Evolutionary conservation across 2,329 filamentous ascomycete species (phyloP).

Genomic region (Incumbomyces delicatus): DNA sequence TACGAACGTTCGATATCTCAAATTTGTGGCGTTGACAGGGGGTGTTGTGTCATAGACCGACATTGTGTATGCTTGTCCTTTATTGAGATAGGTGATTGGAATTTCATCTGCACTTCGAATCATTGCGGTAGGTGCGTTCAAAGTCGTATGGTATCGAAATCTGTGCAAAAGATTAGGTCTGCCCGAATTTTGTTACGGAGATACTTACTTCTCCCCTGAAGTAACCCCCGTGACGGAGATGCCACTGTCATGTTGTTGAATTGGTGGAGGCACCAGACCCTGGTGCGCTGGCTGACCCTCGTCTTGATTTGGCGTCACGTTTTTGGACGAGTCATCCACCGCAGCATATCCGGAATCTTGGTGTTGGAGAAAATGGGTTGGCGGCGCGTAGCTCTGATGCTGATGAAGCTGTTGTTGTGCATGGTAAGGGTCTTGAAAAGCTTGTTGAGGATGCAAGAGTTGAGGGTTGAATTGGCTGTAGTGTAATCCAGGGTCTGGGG

Average conservation of each 20-base stretch:
- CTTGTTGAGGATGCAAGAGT: constrained; percentile 26
- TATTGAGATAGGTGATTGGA: constrained; percentile 95
- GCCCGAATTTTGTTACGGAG: constrained; percentile 3
- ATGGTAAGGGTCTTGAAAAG: constrained; percentile 11
- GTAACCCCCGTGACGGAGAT: constrained; percentile 22
- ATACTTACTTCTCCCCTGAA: constrained; percentile 44
- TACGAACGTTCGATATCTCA: constrained; percentile 79
- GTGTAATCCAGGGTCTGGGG: constrained; percentile 50
- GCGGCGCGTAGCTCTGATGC: constrained; percentile 20
- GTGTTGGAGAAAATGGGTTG: constrained; percentile 61
- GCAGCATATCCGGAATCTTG: constrained; percentile 71
- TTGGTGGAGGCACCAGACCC: constrained; percentile 25
- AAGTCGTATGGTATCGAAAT: constrained; percentile 79
- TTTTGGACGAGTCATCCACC: constrained; percentile 59
- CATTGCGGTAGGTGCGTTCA: constrained; percentile 96
- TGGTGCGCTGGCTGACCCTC: constrained; percentile 12
- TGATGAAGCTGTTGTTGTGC: constrained; percentile 49
- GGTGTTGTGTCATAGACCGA: constrained; percentile 70
- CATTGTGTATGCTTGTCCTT: constrained; percentile 86
- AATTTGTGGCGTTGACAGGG: constrained; percentile 45
- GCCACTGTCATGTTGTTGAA: constrained; percentile 21
- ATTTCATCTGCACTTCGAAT: constrained; percentile 82
- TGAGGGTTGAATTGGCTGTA: constrained; percentile 57
- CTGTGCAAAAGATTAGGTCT: constrained; percentile 30
- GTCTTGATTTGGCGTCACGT: constrained; percentile 24